Conservation (phyloP, 176 grass and related monocot species). For the Triticum dicoccoides region DNA sequence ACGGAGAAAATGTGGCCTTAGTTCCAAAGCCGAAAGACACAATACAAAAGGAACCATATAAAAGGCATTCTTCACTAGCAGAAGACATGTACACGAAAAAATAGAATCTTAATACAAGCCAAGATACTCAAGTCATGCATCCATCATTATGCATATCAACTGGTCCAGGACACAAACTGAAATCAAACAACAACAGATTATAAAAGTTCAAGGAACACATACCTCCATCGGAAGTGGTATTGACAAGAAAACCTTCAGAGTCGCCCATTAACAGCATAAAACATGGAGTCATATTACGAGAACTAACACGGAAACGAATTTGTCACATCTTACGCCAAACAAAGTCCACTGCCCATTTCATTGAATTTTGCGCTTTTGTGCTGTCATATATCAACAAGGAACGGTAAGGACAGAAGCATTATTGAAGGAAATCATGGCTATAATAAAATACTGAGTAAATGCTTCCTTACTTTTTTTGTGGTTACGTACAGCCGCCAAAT, state of each 20-base stretch:
- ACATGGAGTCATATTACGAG: conserved; percentile 2
- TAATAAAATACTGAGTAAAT: conserved; percentile 21
- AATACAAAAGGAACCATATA: conserved; percentile 16
- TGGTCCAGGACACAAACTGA: not conserved
- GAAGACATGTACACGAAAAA: not conserved
- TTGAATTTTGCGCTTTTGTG: conserved; percentile 51
- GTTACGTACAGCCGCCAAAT: conserved; percentile 46
- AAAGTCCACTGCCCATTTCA: conserved; percentile 29
- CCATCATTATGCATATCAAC: conserved; percentile 15
- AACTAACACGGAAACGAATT: conserved; percentile 20
- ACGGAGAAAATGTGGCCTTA: not conserved
- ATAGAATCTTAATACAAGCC: conserved; percentile 9
- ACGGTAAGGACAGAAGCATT: conserved; percentile 5
- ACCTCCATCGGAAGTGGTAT: conserved; percentile 24
- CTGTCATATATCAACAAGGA: conserved; percentile 42
- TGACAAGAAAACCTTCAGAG: conserved; percentile 23
- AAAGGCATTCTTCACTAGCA: not conserved
- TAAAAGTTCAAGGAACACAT: conserved; percentile 7
- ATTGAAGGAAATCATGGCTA: not conserved
- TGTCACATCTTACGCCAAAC: not conserved
- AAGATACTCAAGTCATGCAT: conserved; percentile 21
- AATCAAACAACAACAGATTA: not conserved
- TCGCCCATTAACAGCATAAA: conserved; percentile 33
- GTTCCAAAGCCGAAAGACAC: not conserved
- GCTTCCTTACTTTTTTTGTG: conserved; percentile 56